phyloP scores from a whole-genome alignment of 352 stramenopile species.

The Phytophthora capsici region DNA sequence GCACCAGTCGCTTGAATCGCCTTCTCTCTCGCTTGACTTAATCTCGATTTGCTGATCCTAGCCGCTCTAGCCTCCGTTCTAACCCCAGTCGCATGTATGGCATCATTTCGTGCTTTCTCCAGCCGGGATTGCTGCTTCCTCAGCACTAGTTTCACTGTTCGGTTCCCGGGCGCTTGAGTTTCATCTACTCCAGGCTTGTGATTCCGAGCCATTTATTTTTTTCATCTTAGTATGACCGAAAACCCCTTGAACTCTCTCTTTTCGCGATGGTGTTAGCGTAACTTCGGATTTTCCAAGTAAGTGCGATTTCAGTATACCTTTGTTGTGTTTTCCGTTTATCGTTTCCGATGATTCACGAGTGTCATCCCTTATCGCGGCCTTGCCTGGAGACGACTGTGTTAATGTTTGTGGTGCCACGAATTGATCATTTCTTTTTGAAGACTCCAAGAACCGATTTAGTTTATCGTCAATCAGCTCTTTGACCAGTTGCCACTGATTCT shows the following conservation, averaged over 20 bases:
- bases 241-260: not conserved
- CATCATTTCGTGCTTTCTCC: not conserved
- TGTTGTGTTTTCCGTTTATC: too few relatives aligned
- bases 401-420: not conserved
- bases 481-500: not conserved
- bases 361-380: too few relatives aligned
- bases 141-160: too few relatives aligned
- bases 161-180: too few relatives aligned
- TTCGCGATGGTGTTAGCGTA: not conserved
- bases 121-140: not conserved
- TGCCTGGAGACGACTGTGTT: too few relatives aligned
- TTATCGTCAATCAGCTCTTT: not conserved
- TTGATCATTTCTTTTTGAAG: not conserved
- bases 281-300: not conserved
- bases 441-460: too few relatives aligned
- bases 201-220: too few relatives aligned
- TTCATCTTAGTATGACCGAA: too few relatives aligned
- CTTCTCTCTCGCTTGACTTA: not conserved
- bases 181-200: too few relatives aligned
- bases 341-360: too few relatives aligned
- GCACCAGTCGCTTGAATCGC: not conserved
- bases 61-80: not conserved
- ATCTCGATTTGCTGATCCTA: too few relatives aligned
- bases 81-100: not conserved
- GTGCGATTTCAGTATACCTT: too few relatives aligned